Percentiles rank a stretch among this genome's conserved stretches.
Evolutionary conservation across 2,329 filamentous ascomycete species (phyloP).

Genomic region (Aureobasidium lini): DNA sequence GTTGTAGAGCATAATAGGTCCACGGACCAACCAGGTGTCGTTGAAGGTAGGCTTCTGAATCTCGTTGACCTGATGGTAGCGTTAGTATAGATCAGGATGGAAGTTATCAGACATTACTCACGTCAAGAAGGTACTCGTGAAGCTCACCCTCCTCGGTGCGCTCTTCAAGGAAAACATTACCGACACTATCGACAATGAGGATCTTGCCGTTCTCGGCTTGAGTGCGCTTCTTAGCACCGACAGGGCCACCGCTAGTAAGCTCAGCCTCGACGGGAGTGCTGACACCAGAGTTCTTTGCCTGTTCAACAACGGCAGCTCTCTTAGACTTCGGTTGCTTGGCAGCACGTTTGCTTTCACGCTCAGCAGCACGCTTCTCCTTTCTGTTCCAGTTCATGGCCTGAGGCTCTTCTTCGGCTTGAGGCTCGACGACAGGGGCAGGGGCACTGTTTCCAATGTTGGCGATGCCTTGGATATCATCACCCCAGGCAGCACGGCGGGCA

Average conservation of each 20-base stretch:
- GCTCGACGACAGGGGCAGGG: constrained; percentile 36
- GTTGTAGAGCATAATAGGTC: constrained; percentile 67
- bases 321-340: constrained; percentile 51
- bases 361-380: constrained; percentile 79
- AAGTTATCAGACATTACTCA: constrained; percentile 43
- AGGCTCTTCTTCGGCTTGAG: constrained; percentile 31
- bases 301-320: constrained; percentile 38
- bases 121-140: constrained; percentile 79
- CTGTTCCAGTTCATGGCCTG: constrained; percentile 63
- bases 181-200: constrained; percentile 81
- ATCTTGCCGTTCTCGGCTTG: constrained; percentile 93
- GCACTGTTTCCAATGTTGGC: constrained; percentile 52
- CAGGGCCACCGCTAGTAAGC: constrained; percentile 47
- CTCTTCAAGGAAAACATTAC: constrained; percentile 93
- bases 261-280: constrained; percentile 50
- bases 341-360: constrained; percentile 68
- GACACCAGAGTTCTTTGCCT: constrained; percentile 40
- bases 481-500: constrained; percentile 83
- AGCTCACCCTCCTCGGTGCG: constrained; percentile 77
- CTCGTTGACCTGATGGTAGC: constrained; percentile 58
- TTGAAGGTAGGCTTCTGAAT: constrained; percentile 67
- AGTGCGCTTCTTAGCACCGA: constrained; percentile 77
- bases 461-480: constrained; percentile 65
- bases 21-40: constrained; percentile 74
- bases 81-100: constrained; percentile 20